Conservation (phyloP, 192 early-diverging fungal genomes). For the Chytriomyces hyalinus region DNA sequence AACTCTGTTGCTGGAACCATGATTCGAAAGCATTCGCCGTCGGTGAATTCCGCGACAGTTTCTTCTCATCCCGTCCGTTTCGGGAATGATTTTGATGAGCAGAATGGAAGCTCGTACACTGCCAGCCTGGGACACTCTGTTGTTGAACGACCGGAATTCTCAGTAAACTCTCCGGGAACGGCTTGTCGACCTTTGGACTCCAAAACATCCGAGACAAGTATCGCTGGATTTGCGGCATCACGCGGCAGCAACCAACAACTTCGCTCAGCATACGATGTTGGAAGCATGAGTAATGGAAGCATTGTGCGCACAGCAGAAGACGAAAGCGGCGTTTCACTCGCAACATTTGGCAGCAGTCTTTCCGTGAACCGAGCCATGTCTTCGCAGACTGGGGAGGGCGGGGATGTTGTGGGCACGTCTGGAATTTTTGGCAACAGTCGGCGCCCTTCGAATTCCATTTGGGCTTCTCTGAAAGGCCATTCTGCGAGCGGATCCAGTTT, state of each 20-base stretch:
- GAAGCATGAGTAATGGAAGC: no score
- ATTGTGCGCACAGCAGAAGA: no score
- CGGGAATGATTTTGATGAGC: constrained; percentile 11
- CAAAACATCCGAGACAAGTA: no score
- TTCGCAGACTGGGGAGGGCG: background rate
- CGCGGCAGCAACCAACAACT: no score
- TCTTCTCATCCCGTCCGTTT: constrained; percentile 11
- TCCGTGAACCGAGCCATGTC: no score
- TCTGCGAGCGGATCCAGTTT: background rate
- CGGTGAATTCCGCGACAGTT: background rate
- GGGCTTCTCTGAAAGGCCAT: background rate
- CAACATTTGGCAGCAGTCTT: no score
- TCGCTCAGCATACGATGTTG: no score
- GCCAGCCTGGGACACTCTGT: background rate
- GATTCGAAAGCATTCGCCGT: background rate
- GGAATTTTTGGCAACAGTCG: background rate
- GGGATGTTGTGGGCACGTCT: background rate
- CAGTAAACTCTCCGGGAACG: no score
- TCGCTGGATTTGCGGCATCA: no score
- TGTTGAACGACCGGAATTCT: background rate
- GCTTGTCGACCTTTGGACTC: no score
- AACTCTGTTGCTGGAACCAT: background rate
- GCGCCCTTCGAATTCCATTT: background rate
- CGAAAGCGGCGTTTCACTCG: no score
- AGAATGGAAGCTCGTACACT: background rate